Conservation (phyloP, 306 rosid species). For the Malus sieversii region DNA sequence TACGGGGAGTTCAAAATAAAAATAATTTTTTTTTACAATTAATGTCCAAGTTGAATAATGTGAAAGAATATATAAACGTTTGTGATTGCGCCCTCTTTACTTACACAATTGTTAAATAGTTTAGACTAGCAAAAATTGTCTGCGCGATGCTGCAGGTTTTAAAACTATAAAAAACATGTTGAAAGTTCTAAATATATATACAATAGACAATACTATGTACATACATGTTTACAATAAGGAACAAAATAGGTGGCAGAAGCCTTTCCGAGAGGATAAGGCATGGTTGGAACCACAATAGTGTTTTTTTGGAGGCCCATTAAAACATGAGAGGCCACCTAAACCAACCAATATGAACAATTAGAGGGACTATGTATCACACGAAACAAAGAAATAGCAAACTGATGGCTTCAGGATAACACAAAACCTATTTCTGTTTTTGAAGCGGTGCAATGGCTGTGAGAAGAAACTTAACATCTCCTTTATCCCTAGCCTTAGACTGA, state of each 20-base stretch:
- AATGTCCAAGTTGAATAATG: too few species aligned
- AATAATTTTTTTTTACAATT: too few species aligned
- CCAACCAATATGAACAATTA: neutral
- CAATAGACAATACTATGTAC: too few species aligned
- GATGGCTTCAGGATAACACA: neutral
- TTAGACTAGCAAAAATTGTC: too few species aligned
- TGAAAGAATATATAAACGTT: too few species aligned
- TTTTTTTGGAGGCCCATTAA: conserved; percentile 69
- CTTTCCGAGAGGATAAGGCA: conserved; percentile 88
- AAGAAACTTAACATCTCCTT: conserved; percentile 73
- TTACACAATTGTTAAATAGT: too few species aligned
- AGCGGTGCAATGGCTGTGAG: conserved; percentile 66
- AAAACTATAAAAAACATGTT: too few species aligned
- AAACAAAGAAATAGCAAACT: neutral
- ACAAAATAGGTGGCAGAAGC: conserved; percentile 39
- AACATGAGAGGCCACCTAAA: conserved; percentile 67
- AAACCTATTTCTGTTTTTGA: conserved; percentile 66
- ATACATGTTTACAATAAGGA: too few species aligned
- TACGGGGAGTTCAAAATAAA: too few species aligned
- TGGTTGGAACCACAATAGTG: conserved; percentile 56
- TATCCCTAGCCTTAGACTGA: conserved; percentile 83
- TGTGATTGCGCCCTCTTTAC: too few species aligned
- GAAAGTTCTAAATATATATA: too few species aligned
- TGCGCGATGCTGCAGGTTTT: too few species aligned
- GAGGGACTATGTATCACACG: neutral